Base-by-base conservation (phyloP, 495 filamentous ascomycete species). In the Entonaema liquescens region DNA sequence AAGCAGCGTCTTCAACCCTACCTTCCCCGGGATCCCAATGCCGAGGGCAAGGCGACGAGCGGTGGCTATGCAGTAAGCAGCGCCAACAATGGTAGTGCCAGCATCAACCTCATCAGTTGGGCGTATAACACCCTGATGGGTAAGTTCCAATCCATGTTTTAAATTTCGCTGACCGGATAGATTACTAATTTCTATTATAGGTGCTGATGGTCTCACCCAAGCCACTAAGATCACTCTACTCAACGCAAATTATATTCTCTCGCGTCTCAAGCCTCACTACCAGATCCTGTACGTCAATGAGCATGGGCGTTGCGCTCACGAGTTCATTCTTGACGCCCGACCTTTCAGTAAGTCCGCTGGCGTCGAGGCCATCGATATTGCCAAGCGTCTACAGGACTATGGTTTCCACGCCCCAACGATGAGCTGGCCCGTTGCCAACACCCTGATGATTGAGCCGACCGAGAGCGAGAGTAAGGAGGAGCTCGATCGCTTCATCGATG, bases 321-420 rank as follows among this genome's bases (percentile, higher is more conserved):
- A 99, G 83, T 99, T 99, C 83, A 99, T 99, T 79, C 90, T 99
- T 52, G 95, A 99, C 70, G 88, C 91, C 25, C 92, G 95, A 6
- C 80, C 85, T 26, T 97, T 98, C 85, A 92, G 93, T 76, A 93
- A 97, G 21, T 89, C 88, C 29, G 87, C 90, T 57, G 93, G 92
- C 12, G 84, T 99, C 76, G 95, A 98, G 82, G 95, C 94, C 44
- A 97, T 98, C 75, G 95, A 99, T 74, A 91, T 99, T 63, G 95
- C 95, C 72, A 99, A 99, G 85, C 93, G 95, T 65, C 89, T 99
- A 8, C 95, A 98, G 80, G 95, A 99, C 77, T 99, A 97, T 78
- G 95, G 95, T 44, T 99, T 99, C 87, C 95, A 99, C 78, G 93
- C 96, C 3, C 95, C 95, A 2, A 99, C 95, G 50, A 98, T 99